phyloP scores from a whole-genome alignment of 495 filamentous ascomycete genomes.

The Penicillium diatomitis region DNA sequence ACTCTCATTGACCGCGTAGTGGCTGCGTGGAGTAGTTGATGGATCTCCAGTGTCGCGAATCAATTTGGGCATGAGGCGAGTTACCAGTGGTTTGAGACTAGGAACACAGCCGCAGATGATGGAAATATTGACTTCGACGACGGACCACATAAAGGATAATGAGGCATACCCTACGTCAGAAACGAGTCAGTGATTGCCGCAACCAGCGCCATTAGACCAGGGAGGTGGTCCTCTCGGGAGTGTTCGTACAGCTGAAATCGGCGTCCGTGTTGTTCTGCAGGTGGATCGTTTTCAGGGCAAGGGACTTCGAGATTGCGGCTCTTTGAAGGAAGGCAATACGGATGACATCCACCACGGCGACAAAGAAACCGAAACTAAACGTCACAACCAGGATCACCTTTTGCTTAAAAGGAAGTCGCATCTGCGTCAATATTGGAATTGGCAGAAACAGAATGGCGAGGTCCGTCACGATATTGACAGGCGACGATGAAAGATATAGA shows the following conservation, averaged over 20 bases:
- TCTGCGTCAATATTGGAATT: conserved; percentile 75
- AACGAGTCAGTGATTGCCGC: neutral
- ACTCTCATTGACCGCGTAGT: conserved; percentile 11
- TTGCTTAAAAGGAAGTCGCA: conserved; percentile 74
- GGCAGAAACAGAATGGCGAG: conserved; percentile 75
- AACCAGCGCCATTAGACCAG: neutral
- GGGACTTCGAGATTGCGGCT: conserved; percentile 40
- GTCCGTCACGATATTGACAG: conserved; percentile 80
- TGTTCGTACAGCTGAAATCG: conserved; percentile 47
- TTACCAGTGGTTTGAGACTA: conserved; percentile 76
- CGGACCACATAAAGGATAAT: conserved; percentile 85
- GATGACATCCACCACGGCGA: conserved; percentile 79
- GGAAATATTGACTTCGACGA: conserved; percentile 81
- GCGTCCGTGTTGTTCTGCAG: conserved; percentile 22
- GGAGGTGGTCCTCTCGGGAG: too few species aligned
- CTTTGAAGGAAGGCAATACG: conserved; percentile 82
- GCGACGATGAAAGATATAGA: conserved; percentile 74
- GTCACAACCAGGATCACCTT: conserved; percentile 77
- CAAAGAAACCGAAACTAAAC: conserved; percentile 76
- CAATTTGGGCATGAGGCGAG: conserved; percentile 64
- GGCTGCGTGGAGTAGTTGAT: conserved; percentile 8
- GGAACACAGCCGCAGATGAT: conserved; percentile 85
- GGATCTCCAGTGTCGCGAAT: conserved; percentile 44
- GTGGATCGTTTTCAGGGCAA: conserved; percentile 24
- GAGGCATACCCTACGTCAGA: conserved; percentile 56